phyloP scores from a whole-genome alignment of 2,329 filamentous ascomycete species.

The Calonectria pseudoreteaudii region DNA sequence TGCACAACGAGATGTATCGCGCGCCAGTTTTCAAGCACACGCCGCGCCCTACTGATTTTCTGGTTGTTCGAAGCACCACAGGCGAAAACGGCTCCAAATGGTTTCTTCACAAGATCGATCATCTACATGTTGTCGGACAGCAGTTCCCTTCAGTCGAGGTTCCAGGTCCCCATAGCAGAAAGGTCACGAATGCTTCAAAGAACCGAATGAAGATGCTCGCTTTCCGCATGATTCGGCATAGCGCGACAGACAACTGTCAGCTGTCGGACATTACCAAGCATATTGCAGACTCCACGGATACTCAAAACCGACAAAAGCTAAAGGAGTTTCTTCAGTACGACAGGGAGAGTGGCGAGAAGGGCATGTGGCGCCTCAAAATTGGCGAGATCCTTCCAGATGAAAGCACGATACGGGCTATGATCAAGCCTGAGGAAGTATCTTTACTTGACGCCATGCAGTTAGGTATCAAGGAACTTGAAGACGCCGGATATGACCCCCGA shows the following conservation, averaged over 20 bases:
- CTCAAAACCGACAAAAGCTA: constrained; percentile 95
- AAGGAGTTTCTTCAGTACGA: constrained; percentile 96
- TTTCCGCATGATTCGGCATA: constrained; percentile 87
- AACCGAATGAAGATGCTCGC: constrained; percentile 97
- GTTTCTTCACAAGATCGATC: constrained; percentile 89
- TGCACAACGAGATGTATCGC: constrained; percentile 96
- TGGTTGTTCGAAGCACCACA: constrained; percentile 86
- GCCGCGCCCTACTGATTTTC: constrained; percentile 82
- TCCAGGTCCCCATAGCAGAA: constrained; percentile 91
- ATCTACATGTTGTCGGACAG: constrained; percentile 91
- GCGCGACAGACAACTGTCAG: constrained; percentile 74
- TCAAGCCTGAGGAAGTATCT: constrained; percentile 96
- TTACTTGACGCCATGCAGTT: constrained; percentile 97
- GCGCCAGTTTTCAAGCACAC: constrained; percentile 93
- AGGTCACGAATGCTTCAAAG: constrained; percentile 97
- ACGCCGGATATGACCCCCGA: constrained; percentile 84
- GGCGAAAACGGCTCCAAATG: constrained; percentile 82
- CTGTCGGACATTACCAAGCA: constrained; percentile 91
- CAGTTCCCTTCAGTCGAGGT: constrained; percentile 93
- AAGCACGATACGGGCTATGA: constrained; percentile 83
- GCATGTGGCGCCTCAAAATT: constrained; percentile 81
- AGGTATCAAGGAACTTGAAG: constrained; percentile 88
- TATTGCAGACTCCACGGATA: constrained; percentile 91
- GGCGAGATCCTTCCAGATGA: constrained; percentile 84
- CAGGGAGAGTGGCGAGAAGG: constrained; percentile 78